Base-by-base conservation (phyloP, 176 grass and related monocot species). In the Metroxylon sagu region DNA sequence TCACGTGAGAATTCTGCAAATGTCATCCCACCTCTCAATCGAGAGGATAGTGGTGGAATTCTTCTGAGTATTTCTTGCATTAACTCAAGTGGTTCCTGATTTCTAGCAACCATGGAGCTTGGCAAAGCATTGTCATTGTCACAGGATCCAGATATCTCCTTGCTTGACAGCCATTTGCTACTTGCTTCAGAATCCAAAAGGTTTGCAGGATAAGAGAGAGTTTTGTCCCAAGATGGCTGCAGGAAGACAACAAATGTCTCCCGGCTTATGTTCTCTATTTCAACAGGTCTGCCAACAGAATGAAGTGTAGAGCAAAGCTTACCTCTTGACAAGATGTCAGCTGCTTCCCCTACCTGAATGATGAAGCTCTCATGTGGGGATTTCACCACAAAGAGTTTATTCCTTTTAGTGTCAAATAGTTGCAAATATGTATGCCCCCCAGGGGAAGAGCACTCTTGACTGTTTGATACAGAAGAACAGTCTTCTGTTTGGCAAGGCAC, bases 1-100 rank as follows among this genome's bases (percentile, higher is more conserved):
- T 96, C 86, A 56, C 62, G 69, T 43, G 92, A 96, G 71, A 96
- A 90, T 25, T 90, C 86, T 6, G 87, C 80, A 82, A 96, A 96
- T 25, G 83, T 88, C 92, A 96, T 90, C 58, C 83, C 92, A 59
- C 90, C 69, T 72, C 68, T 87, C n/a, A 90, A 69, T 55, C 87
- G 79, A 14, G 71, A 76, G 16, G 71, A 77, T 0, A 90, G 62
- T 53, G 83, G 83, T 19, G 92, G 92, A 1, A 90, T 82, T 30
- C 73, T 96, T 54, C 51, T 71, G 25, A 74, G 28, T 50, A 96
- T 85, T 30, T 80, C 92, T 29, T 69, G 71, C 74, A 82, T 62
- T 62, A 69, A 14, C 16, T 4, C 18, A 21, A 53, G 26, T 26
- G 27, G n/a, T 23, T 71, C 35, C 16, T 27, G 5, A 19, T 21